Evolutionary conservation across 2,329 filamentous ascomycete genomes (phyloP), one percentile per base, ranked within the genome.

Genomic region (Beauveria scarabaeidicola): DNA sequence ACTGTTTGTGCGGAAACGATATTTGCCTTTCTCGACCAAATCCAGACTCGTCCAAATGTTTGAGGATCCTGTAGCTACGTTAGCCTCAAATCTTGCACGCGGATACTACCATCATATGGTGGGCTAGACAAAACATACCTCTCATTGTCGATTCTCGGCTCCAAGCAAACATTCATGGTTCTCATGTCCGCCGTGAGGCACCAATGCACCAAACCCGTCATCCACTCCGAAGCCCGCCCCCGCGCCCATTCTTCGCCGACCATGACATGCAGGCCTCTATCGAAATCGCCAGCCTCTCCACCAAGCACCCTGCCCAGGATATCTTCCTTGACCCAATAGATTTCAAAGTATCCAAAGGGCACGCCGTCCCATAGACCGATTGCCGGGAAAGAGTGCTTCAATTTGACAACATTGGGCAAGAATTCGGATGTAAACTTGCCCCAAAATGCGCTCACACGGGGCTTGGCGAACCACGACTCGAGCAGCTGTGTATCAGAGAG

Each of bases 311-410:
- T 81, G 0, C 90, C 91, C 1, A 99, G 72, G 0, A 79, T 76
- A 68, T 97, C 94, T 70, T 99, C 94, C 68, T 96, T 96, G 3
- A 94, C 91, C 93, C 94, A 99, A 75, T 99, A 99, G 38, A 99
- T 82, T 76, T 99, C 94, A 70, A 99, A 97, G 71, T 95, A 99
- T 0, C 91, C 94, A 74, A 97, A 99, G 0, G 93, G 93, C 62
- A 93, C 88, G 11, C 91, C 92, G 66, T 97, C 91, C 90, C 93
- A 99, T 70, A 91, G 87, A 1, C 90, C 94, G 62, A 97, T 93
- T 0, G 87, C 91, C 0, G 94, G 94, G 72, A 97, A 96, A 9
- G 87, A 91, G 72, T 97, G 88, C 19, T 80, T 79, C 21, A 81
- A 85, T 13, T 79, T 79, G 11, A 97, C 75, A 0, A 81, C 85